phyloP scores from a whole-genome alignment of 306 rosid species.

The Pterocarpus macrocarpus region DNA sequence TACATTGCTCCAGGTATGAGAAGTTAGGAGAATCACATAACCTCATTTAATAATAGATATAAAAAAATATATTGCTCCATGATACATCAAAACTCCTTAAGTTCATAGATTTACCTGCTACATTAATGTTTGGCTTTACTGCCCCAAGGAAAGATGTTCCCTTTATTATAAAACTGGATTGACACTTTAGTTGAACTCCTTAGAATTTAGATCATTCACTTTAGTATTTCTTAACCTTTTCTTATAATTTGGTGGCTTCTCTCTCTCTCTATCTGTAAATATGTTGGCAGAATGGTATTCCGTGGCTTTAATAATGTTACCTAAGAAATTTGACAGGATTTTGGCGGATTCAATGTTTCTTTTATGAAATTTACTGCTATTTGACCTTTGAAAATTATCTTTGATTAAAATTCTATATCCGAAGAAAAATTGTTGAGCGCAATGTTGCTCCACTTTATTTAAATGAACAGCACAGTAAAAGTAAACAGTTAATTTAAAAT shows the following conservation, averaged over 20 bases:
- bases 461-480: too few relatives aligned
- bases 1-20: conserved; percentile 88
- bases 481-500: too few relatives aligned
- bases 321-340: background rate
- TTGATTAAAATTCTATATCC: too few relatives aligned
- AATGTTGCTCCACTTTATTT: too few relatives aligned
- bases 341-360: background rate
- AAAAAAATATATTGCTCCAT: background rate
- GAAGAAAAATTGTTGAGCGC: too few relatives aligned
- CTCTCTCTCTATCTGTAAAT: background rate
- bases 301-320: background rate
- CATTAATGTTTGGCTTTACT: too few relatives aligned
- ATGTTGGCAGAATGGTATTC: background rate
- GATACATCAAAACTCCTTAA: background rate
- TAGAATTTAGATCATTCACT: background rate
- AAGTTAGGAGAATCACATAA: background rate
- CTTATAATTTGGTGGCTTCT: background rate
- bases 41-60: background rate
- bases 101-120: too few relatives aligned
- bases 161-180: background rate
- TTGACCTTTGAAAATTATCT: background rate
- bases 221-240: background rate
- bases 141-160: background rate
- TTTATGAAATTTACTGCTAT: background rate
- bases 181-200: background rate